Evolutionary conservation across 345 rosid genomes (phyloP).

Genomic region (Clarkia xantiana): DNA sequence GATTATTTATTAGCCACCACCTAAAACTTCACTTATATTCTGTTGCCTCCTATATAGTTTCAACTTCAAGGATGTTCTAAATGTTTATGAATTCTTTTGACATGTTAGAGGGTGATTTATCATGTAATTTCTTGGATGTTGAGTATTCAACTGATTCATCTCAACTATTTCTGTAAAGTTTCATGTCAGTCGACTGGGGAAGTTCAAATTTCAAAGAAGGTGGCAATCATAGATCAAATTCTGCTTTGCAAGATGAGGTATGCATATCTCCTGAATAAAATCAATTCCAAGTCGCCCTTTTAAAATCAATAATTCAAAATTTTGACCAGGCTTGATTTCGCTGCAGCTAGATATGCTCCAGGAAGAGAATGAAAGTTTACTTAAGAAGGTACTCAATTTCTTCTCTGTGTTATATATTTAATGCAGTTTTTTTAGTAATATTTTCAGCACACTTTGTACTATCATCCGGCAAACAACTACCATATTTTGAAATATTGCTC

Average conservation of each 20-base stretch:
- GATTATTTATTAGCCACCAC: no score
- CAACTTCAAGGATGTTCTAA: no score
- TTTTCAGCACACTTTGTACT: no score
- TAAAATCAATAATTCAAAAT: no score
- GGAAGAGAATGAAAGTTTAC: slow-evolving; percentile 16
- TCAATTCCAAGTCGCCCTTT: no score
- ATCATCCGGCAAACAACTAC: no score
- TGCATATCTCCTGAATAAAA: not conserved
- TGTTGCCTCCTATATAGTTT: no score
- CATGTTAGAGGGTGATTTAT: not conserved
- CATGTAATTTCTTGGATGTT: not conserved
- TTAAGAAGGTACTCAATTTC: slow-evolving; percentile 10
- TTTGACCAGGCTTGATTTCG: slow-evolving; percentile 1
- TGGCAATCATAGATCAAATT: slow-evolving; percentile 39
- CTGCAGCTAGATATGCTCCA: slow-evolving; percentile 47
- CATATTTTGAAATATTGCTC: no score
- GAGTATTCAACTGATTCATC: no score
- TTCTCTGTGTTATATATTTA: no score
- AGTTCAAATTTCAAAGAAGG: slow-evolving; percentile 34
- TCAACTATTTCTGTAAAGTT: slow-evolving; percentile 12
- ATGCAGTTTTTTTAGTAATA: no score
- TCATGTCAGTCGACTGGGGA: slow-evolving; percentile 45
- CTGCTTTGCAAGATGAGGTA: slow-evolving; percentile 86
- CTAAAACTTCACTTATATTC: no score
- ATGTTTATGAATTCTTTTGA: not conserved